A percentile compares a stretch with the other conserved stretches of the same genome.
phyloP scores from a whole-genome alignment of 2,329 filamentous ascomycete species.

The Exophiala alcalophila region DNA sequence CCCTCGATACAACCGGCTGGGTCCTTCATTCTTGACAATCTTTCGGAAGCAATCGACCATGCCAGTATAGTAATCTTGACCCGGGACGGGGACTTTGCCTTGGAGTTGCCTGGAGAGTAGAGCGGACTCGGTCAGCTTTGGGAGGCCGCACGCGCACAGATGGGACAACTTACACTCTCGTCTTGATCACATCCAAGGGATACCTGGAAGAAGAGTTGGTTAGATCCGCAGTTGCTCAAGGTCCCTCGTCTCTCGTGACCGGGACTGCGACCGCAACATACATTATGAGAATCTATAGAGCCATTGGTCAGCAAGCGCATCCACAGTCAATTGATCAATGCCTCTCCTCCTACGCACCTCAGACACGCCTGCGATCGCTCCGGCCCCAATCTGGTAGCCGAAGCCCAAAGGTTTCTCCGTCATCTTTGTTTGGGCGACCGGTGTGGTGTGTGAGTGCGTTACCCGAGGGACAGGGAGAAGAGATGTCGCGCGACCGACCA shows the following conservation, averaged over 20 bases:
- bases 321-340: not conserved
- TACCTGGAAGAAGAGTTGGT: slow-evolving; percentile 62
- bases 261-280: slow-evolving; percentile 44
- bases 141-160: slow-evolving; percentile 6
- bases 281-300: slow-evolving; percentile 77
- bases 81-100: slow-evolving; percentile 63
- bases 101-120: slow-evolving; percentile 71
- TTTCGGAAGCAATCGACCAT: slow-evolving; percentile 98
- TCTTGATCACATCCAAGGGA: slow-evolving; percentile 97
- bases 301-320: slow-evolving; percentile 3
- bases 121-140: slow-evolving; percentile 1
- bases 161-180: slow-evolving; percentile 70
- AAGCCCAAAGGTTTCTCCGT: slow-evolving; percentile 76
- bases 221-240: not conserved
- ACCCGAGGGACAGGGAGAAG: slow-evolving; percentile 3
- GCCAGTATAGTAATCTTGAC: slow-evolving; percentile 86
- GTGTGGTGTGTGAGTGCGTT: slow-evolving; percentile 11
- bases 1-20: slow-evolving; percentile 89
- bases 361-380: slow-evolving; percentile 95
- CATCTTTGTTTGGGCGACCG: slow-evolving; percentile 17
- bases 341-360: slow-evolving; percentile 62
- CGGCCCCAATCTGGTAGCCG: slow-evolving; percentile 90
- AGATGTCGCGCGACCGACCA: no score
- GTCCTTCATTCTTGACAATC: slow-evolving; percentile 91
- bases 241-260: not conserved